Base-by-base conservation (phyloP, 805 yeast genomes). In the Blastobotrys peoriensis region DNA sequence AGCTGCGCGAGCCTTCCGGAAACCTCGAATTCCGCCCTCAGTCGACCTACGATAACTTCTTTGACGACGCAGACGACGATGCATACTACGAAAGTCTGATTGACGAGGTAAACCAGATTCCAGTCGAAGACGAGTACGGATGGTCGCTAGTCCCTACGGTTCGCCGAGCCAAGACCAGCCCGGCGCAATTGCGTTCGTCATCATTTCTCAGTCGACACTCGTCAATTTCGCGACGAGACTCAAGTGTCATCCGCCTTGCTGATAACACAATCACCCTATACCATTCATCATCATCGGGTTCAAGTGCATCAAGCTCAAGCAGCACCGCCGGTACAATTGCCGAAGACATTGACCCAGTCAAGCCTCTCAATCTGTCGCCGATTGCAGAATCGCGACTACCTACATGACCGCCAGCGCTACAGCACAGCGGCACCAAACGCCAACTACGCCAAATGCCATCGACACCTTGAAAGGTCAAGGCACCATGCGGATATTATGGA, bases 81-180 rank as follows among this genome's bases (percentile, higher is more conserved):
- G 66, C 58, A 28, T 53, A 60, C 2, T 68, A 69, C 44, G 74
- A 71, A n/a, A 66, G 67, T 17, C 60, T 71, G 13, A 44, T 76
- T 17, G 79, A 75, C 50, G 81, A 76, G 55, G 73, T 72, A 38
- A 76, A 76, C 48, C 63, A 57, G 2, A 63, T 75, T 3, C 76
- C 79, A 1, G 76, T 69, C 46, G 74, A 71, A 42, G 63, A 58
- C 28, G 53, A 58, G n/a, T 56, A 58, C 3, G 47, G 41, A 46
- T 41, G 28, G 25, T 33, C 20, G 22, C 33, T 9, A 17, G 13
- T 34, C 10, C 36, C 16, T n/a, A 34, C 8, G 8, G 6, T 15
- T 10, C 19, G 16, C 6, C 8, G 19, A 34, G n/a, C 38, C 38
- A 13, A n/a, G 21, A 36, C 38, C 15, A 3, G 9, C 16, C 36